phyloP scores from a whole-genome alignment of 768 basidiomycete genomes.

The Roridomyces roridus region DNA sequence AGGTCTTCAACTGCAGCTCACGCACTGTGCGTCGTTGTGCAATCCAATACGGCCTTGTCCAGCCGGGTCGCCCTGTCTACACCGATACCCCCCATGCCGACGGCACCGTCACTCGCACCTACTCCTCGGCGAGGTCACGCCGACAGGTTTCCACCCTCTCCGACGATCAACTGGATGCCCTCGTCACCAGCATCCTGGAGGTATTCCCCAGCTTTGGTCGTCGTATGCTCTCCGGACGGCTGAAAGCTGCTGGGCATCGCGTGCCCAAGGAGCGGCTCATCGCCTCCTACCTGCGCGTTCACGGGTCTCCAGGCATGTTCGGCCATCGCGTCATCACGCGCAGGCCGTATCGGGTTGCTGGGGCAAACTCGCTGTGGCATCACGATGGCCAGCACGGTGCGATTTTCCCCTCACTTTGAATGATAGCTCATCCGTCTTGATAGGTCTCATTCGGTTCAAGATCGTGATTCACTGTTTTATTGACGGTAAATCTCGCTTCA shows the following conservation, averaged over 20 bases:
- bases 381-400: slow-evolving; percentile 30
- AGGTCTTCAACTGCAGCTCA: slow-evolving; percentile 23
- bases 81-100: slow-evolving; percentile 9
- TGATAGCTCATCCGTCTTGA: too few relatives aligned
- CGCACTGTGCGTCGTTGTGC: slow-evolving; percentile 33
- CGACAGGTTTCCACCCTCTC: slow-evolving; percentile 27
- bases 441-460: slow-evolving; percentile 38
- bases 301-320: slow-evolving; percentile 26
- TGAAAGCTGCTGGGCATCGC: slow-evolving; percentile 29
- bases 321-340: slow-evolving; percentile 16
- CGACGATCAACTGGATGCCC: slow-evolving; percentile 30
- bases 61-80: slow-evolving; percentile 29
- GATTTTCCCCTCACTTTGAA: not conserved
- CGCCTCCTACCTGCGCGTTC: slow-evolving; percentile 19
- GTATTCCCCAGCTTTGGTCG: slow-evolving; percentile 33
- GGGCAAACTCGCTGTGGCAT: slow-evolving; percentile 28
- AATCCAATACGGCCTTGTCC: slow-evolving; percentile 30
- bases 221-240: slow-evolving; percentile 38
- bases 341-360: slow-evolving; percentile 25
- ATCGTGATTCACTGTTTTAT: slow-evolving; percentile 41
- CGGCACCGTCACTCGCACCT: slow-evolving; percentile 4
- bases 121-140: slow-evolving; percentile 15
- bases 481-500: slow-evolving; percentile 30
- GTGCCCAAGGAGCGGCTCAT: slow-evolving; percentile 18
- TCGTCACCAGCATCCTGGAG: slow-evolving; percentile 40